Evolutionary conservation across 305 asterid genomes (phyloP).

Genomic region (Fraxinus xanthoxyloides): DNA sequence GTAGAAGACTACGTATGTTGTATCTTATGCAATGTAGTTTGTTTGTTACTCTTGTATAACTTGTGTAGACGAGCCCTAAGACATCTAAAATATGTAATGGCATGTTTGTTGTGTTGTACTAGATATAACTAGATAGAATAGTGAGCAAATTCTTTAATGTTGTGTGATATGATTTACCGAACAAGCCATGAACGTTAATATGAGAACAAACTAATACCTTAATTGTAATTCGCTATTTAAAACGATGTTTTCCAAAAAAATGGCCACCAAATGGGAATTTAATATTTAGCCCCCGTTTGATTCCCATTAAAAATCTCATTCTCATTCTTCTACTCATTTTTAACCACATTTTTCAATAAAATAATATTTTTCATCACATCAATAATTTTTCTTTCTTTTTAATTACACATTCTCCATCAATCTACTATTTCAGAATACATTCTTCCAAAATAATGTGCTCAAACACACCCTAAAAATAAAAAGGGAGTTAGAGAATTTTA

Average conservation of each 20-base stretch:
- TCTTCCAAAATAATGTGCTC: too few relatives aligned
- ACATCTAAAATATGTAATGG: not conserved
- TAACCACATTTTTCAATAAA: too few relatives aligned
- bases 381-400: too few relatives aligned
- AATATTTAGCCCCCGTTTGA: too few relatives aligned
- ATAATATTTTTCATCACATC: too few relatives aligned
- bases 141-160: not conserved
- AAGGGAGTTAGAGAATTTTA: too few relatives aligned
- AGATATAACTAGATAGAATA: not conserved
- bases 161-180: not conserved
- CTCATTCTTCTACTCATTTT: too few relatives aligned
- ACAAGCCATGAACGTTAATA: not conserved
- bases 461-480: too few relatives aligned
- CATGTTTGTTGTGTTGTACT: not conserved
- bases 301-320: too few relatives aligned
- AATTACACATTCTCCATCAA: too few relatives aligned
- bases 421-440: too few relatives aligned
- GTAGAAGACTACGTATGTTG: not conserved
- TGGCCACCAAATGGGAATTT: not conserved
- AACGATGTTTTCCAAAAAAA: too few relatives aligned
- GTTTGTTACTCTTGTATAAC: not conserved
- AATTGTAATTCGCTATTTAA: not conserved
- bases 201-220: not conserved
- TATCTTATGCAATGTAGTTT: not conserved
- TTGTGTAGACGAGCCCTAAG: not conserved